Percentiles rank a stretch among this genome's conserved stretches.
phyloP scores from a whole-genome alignment of 1,139 yeast genomes.

The Candida labiduridarum region DNA sequence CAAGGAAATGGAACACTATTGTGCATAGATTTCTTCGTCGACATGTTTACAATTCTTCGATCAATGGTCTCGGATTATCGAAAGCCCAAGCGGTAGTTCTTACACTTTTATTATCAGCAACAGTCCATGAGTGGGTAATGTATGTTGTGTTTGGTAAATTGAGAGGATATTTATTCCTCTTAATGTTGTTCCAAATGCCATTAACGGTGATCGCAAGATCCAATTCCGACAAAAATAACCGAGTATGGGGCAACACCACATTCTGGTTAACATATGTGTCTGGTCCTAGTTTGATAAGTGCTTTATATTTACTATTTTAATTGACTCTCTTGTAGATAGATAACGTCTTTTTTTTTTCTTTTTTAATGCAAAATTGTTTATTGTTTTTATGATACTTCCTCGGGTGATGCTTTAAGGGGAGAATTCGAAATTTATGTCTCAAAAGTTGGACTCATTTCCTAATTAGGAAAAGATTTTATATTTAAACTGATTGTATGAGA shows the following conservation, averaged over 20 bases:
- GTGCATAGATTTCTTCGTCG: conserved; percentile 89
- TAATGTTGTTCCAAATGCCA: conserved; percentile 86
- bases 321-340: neutral
- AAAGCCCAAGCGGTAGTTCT: conserved; percentile 71
- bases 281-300: conserved; percentile 89
- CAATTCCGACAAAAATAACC: conserved; percentile 30
- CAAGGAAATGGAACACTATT: conserved; percentile 93
- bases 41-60: conserved; percentile 92
- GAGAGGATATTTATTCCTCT: conserved; percentile 74
- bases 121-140: conserved; percentile 92
- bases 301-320: conserved; percentile 76
- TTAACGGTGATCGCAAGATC: conserved; percentile 55
- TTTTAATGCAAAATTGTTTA: neutral
- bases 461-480: conserved; percentile 2
- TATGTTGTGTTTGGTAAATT: conserved; percentile 76
- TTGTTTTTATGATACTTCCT: no score
- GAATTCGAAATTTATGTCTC: neutral
- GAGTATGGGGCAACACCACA: conserved; percentile 71
- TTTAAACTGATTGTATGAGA: neutral
- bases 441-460: neutral
- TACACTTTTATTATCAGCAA: conserved; percentile 79
- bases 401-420: neutral
- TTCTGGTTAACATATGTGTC: conserved; percentile 92
- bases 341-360: neutral
- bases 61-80: conserved; percentile 70